A percentile compares a stretch with the other conserved stretches of the same genome.
phyloP scores from a whole-genome alignment of 129 eudicot species.

The Helichrysum umbraculigerum region DNA sequence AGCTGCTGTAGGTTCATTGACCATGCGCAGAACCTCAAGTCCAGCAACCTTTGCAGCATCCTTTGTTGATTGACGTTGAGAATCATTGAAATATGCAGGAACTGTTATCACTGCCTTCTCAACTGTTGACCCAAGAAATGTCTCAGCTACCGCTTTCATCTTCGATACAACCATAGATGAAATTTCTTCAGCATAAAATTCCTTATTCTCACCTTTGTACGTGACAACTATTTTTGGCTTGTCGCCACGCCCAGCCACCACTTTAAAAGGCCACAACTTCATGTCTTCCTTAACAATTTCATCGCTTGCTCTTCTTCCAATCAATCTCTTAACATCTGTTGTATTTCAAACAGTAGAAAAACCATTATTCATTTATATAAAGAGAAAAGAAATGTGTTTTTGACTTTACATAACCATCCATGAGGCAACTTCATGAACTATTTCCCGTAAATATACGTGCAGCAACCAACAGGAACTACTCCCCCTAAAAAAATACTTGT shows the following conservation, averaged over 20 bases:
- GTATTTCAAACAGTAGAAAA: background rate
- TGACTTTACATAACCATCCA: too few species aligned
- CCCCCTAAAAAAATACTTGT: too few species aligned
- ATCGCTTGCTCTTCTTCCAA: slow-evolving; percentile 35
- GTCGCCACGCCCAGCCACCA: slow-evolving; percentile 21
- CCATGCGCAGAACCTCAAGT: slow-evolving; percentile 35
- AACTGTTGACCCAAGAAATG: too few species aligned
- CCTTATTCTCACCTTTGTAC: slow-evolving; percentile 16
- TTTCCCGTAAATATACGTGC: too few species aligned
- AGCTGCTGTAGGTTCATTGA: slow-evolving; percentile 37
- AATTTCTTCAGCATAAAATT: slow-evolving; percentile 41
- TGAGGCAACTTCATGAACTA: too few species aligned
- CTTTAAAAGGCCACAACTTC: slow-evolving; percentile 29
- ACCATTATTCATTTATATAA: background rate
- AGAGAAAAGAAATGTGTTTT: too few species aligned
- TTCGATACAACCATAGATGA: slow-evolving; percentile 42
- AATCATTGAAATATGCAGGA: slow-evolving; percentile 44
- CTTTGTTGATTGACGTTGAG: slow-evolving; percentile 47
- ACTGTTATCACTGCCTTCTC: slow-evolving; percentile 39
- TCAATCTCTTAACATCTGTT: slow-evolving; percentile 27
- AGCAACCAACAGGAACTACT: too few species aligned
- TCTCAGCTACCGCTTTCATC: slow-evolving; percentile 1
- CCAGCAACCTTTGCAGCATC: slow-evolving; percentile 45
- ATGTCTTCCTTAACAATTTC: slow-evolving; percentile 22
- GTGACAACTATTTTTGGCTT: slow-evolving; percentile 26